Evolutionary conservation across 1,139 yeast genomes (phyloP).

Genomic region (Yamadazyma sp.): DNA sequence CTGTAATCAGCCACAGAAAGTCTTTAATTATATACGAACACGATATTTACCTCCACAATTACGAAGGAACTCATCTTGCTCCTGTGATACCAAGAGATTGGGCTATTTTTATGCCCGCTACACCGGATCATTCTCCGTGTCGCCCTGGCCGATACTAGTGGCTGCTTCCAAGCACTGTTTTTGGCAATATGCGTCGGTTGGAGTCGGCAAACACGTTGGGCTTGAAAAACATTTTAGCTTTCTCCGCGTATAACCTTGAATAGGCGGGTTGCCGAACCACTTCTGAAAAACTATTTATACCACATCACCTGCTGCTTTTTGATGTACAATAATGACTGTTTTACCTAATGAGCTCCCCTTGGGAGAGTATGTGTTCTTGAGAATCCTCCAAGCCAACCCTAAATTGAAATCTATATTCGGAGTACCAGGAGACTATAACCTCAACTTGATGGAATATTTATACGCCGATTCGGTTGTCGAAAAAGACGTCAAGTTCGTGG

Average conservation of each 20-base stretch:
- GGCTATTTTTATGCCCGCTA: no score
- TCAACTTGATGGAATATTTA: constrained; percentile 36
- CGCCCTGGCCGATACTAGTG: no score
- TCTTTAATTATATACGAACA: no score
- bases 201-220: not conserved
- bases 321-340: constrained; percentile 12
- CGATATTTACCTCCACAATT: no score
- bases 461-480: constrained; percentile 26
- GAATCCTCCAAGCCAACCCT: constrained; percentile 39
- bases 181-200: no score
- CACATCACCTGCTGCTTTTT: not conserved
- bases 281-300: not conserved
- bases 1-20: no score
- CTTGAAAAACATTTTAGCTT: no score
- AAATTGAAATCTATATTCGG: constrained; percentile 36
- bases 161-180: no score
- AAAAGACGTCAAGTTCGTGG: constrained; percentile 25
- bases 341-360: constrained; percentile 23
- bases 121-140: no score
- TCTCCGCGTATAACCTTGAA: not conserved
- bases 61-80: no score
- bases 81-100: no score
- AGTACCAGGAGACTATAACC: constrained; percentile 45
- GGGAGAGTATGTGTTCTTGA: constrained; percentile 40
- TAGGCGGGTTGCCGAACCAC: not conserved